A percentile compares a stretch with the other conserved stretches of the same genome.
Evolutionary conservation across 2,329 filamentous ascomycete species (phyloP).

Genomic region (Tolypocladium pustulatum): DNA sequence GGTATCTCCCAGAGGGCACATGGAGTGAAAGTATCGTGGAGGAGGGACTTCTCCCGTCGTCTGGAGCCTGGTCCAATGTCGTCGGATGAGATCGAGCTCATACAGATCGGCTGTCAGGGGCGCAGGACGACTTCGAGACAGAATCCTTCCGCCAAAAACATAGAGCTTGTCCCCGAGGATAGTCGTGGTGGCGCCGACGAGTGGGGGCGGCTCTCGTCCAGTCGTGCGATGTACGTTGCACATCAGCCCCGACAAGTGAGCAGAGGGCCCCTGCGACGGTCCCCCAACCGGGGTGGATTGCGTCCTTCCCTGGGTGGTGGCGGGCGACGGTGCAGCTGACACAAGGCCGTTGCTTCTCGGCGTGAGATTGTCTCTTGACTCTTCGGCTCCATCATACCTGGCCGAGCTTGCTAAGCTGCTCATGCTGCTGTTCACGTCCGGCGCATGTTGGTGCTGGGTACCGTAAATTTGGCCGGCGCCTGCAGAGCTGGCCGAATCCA

Average conservation of each 20-base stretch:
- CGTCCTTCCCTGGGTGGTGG: constrained; percentile 25
- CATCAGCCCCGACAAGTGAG: constrained; percentile 56
- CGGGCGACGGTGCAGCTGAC: constrained; percentile 48
- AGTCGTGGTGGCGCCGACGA: constrained; percentile 92
- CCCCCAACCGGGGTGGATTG: constrained; percentile 23
- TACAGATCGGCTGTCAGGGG: constrained; percentile 85
- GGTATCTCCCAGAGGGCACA: constrained; percentile 85
- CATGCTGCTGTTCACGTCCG: constrained; percentile 36
- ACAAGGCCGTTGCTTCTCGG: constrained; percentile 42
- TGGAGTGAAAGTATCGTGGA: constrained; percentile 92
- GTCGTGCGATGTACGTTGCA: constrained; percentile 76
- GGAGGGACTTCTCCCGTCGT: constrained; percentile 77
- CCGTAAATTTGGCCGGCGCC: constrained; percentile 26
- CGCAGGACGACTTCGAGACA: constrained; percentile 71
- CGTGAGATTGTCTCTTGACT: constrained; percentile 32
- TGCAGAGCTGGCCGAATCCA: constrained; percentile 33
- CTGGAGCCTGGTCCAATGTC: constrained; percentile 89
- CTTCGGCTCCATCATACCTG: constrained; percentile 36
- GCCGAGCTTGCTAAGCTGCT: constrained; percentile 29
- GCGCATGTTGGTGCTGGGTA: constrained; percentile 16
- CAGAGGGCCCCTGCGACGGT: constrained; percentile 35
- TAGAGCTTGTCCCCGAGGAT: constrained; percentile 93
- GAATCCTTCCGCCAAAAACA: constrained; percentile 83
- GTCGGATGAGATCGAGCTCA: constrained; percentile 79
- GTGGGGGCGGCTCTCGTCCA: constrained; percentile 77